A percentile compares a stretch with the other conserved stretches of the same genome.
Conservation (phyloP, 1,139 yeast species). For the Taphrina pruni region DNA sequence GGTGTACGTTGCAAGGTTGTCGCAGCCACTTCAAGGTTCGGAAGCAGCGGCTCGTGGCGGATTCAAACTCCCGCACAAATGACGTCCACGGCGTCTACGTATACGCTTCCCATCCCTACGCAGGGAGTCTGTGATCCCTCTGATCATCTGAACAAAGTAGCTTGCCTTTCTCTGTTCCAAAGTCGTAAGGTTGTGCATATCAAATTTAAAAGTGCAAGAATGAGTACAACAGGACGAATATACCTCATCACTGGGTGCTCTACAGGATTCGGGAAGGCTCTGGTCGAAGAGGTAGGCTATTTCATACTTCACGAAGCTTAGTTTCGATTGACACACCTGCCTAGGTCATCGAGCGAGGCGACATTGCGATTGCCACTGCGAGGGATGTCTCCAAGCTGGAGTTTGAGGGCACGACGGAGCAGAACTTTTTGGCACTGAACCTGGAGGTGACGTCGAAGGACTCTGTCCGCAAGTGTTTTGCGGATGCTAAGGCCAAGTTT, state of each 20-base stretch:
- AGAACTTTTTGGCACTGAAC: slow-evolving; percentile 21
- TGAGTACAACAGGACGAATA: background rate
- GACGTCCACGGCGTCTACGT: too few species aligned
- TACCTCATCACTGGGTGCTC: slow-evolving; percentile 29
- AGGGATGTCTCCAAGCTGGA: slow-evolving; percentile 18
- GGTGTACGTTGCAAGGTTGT: too few species aligned
- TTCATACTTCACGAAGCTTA: background rate
- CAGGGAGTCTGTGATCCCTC: too few species aligned
- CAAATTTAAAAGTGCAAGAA: background rate
- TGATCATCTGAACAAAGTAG: too few species aligned
- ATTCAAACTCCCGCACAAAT: too few species aligned
- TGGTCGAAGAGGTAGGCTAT: slow-evolving; percentile 15
- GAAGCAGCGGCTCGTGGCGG: too few species aligned
- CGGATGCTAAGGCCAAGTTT: slow-evolving; percentile 22
- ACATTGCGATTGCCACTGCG: slow-evolving; percentile 4
- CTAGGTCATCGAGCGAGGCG: background rate
- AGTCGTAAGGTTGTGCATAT: too few species aligned
- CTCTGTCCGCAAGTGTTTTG: slow-evolving; percentile 22
- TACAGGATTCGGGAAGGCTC: slow-evolving; percentile 25
- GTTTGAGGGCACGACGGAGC: slow-evolving; percentile 8
- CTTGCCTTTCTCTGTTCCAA: too few species aligned
- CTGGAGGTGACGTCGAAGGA: slow-evolving; percentile 27
- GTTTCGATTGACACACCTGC: background rate
- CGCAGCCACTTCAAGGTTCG: too few species aligned
- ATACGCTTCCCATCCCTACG: too few species aligned